phyloP scores from a whole-genome alignment of 768 basidiomycete species.

The Roridomyces roridus region DNA sequence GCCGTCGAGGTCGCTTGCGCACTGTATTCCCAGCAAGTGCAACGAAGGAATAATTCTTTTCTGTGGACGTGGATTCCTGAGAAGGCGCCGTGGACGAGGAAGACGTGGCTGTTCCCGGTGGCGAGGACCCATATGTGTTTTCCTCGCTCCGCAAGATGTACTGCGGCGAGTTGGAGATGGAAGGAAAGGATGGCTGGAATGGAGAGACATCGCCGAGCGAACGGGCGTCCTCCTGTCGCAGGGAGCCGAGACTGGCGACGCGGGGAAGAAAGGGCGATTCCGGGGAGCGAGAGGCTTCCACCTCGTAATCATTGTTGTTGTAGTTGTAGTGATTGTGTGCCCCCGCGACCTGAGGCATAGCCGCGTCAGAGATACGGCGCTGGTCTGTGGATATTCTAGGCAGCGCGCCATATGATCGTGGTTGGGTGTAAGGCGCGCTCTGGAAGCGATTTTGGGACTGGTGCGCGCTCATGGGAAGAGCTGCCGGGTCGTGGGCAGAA shows the following conservation, averaged over 20 bases:
- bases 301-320: conserved; percentile 40
- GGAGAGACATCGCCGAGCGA: conserved; percentile 58
- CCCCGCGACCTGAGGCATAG: conserved; percentile 46
- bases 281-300: conserved; percentile 39
- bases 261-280: conserved; percentile 51
- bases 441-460: conserved; percentile 53
- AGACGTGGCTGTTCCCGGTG: conserved; percentile 67
- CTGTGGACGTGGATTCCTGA: conserved; percentile 43
- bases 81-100: conserved; percentile 43
- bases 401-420: conserved; percentile 29
- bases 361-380: conserved; percentile 70
- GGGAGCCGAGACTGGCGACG: conserved; percentile 50
- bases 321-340: conserved; percentile 49
- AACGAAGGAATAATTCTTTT: conserved; percentile 84
- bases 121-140: conserved; percentile 64
- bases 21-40: conserved; percentile 81
- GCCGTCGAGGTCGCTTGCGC: conserved; percentile 82
- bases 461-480: conserved; percentile 48
- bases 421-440: conserved; percentile 11
- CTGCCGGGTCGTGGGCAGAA: conserved; percentile 22
- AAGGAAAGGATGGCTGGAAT: conserved; percentile 56
- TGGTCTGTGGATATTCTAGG: conserved; percentile 51
- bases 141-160: conserved; percentile 51
- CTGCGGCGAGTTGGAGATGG: conserved; percentile 35
- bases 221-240: conserved; percentile 30